Percentiles rank a stretch among this genome's conserved stretches.
These are phyloP conservation scores for Nemania abortiva DNA, from an alignment of 2,329 filamentous ascomycete species.

Conservation along the genomic window DNA sequence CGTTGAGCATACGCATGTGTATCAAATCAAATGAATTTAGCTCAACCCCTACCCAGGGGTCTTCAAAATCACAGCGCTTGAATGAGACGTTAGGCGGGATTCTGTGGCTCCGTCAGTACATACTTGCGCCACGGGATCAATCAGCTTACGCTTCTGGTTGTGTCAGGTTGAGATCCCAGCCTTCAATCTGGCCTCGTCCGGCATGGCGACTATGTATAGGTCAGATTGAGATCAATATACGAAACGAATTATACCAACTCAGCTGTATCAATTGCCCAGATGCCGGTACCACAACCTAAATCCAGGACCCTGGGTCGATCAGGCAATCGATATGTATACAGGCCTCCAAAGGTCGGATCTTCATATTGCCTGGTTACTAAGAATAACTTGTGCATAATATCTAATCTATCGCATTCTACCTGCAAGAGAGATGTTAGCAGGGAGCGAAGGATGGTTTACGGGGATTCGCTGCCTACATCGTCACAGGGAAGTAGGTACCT, in stretches of 20 bases:
- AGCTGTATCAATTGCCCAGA: slow-evolving; percentile 90
- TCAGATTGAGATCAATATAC: slow-evolving; percentile 24
- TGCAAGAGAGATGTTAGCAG: slow-evolving; percentile 51
- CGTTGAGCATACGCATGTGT: slow-evolving; percentile 82
- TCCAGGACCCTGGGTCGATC: slow-evolving; percentile 65
- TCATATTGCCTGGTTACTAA: slow-evolving; percentile 68
- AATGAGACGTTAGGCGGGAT: slow-evolving; percentile 79
- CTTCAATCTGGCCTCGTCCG: slow-evolving; percentile 49
- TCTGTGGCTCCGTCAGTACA: slow-evolving; percentile 57
- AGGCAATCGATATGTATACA: slow-evolving; percentile 54
- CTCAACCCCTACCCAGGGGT: slow-evolving; percentile 70
- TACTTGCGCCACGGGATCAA: background rate
- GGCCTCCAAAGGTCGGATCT: slow-evolving; percentile 40
- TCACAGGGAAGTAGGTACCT: slow-evolving; percentile 84
- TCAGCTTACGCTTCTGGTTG: slow-evolving; percentile 53
- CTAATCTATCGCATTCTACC: slow-evolving; percentile 80
- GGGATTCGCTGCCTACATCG: slow-evolving; percentile 64
- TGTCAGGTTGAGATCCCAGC: slow-evolving; percentile 55
- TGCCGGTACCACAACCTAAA: slow-evolving; percentile 87
- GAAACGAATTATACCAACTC: slow-evolving; percentile 65
- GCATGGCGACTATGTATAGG: slow-evolving; percentile 41
- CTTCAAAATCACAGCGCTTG: slow-evolving; percentile 80
- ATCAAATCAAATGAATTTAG: slow-evolving; percentile 80
- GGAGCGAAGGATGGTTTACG: background rate
- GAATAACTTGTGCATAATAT: slow-evolving; percentile 85